These are phyloP conservation scores for Blastobotrys indianensis DNA, from an alignment of 1,139 yeast genomes.

Conservation along the genomic window DNA sequence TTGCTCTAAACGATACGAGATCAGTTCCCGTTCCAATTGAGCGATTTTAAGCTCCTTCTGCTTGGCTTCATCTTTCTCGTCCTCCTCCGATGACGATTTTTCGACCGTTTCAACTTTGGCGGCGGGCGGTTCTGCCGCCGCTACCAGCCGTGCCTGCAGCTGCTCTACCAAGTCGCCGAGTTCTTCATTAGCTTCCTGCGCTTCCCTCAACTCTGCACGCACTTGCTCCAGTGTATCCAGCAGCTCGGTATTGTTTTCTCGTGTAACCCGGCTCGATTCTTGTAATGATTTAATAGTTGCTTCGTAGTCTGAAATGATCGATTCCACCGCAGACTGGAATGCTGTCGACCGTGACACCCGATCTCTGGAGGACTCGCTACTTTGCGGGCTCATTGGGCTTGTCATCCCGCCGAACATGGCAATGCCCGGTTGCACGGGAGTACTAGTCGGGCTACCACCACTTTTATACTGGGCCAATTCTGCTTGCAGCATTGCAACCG, in stretches of 20 bases:
- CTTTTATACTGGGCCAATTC: constrained; percentile 16
- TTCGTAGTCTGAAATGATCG: constrained; percentile 23
- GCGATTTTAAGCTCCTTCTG: constrained; percentile 9
- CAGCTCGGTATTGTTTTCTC: constrained; percentile 15
- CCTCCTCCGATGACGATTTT: not conserved
- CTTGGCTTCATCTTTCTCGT: not conserved
- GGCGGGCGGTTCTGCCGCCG: not conserved
- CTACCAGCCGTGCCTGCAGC: constrained; percentile 13
- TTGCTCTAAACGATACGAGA: constrained; percentile 21
- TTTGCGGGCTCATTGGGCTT: not conserved
- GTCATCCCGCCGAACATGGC: too few species aligned
- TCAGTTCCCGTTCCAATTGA: constrained; percentile 16
- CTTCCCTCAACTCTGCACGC: constrained; percentile 12
- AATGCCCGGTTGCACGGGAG: too few species aligned
- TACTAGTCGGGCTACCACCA: too few species aligned
- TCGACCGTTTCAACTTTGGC: not conserved
- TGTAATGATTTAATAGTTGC: constrained; percentile 23
- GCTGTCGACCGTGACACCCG: constrained; percentile 19
- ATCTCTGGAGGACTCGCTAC: constrained; percentile 16
- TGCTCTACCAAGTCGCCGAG: constrained; percentile 14
- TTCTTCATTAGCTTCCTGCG: constrained; percentile 14
- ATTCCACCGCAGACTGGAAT: constrained; percentile 22
- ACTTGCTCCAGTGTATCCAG: constrained; percentile 11
- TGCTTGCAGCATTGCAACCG: constrained; percentile 20
- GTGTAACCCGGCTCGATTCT: constrained; percentile 16